Evolutionary conservation across 2,329 filamentous ascomycete genomes (phyloP).

Genomic region (Cytospora paraplurivora): DNA sequence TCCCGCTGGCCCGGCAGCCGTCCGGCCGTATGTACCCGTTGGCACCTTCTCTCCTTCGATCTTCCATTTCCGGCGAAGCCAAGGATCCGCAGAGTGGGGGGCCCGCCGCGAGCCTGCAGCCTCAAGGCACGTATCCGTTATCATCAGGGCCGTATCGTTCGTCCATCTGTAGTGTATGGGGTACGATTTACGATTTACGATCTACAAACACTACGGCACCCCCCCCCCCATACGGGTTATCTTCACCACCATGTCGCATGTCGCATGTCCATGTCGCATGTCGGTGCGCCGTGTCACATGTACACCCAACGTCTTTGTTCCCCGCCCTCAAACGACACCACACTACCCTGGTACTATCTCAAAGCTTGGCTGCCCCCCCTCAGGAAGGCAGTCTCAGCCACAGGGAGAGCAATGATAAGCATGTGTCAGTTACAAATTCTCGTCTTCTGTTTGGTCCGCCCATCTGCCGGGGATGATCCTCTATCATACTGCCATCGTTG

Average conservation of each 20-base stretch:
- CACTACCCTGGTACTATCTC: background rate
- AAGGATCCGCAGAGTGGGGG: background rate
- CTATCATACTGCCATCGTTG: constrained; percentile 32
- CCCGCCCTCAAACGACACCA: too few species aligned
- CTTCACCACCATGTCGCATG: too few species aligned
- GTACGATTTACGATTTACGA: too few species aligned
- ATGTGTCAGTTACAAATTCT: background rate
- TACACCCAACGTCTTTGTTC: too few species aligned
- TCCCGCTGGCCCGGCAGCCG: background rate
- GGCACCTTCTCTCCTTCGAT: background rate
- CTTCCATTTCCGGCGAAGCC: background rate
- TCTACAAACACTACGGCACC: too few species aligned
- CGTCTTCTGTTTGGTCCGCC: background rate
- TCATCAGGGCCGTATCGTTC: too few species aligned
- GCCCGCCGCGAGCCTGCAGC: background rate
- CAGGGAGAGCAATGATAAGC: background rate
- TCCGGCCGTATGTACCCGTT: background rate
- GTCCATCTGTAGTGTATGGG: too few species aligned
- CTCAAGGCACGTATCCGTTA: too few species aligned
- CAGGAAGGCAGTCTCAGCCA: background rate
- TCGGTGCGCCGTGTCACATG: too few species aligned
- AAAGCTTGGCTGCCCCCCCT: background rate
- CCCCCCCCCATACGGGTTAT: too few species aligned
- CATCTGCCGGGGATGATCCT: constrained; percentile 2
- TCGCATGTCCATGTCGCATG: too few species aligned